Base-by-base conservation (phyloP, 306 rosid genomes). In the Dalbergia oliveri region DNA sequence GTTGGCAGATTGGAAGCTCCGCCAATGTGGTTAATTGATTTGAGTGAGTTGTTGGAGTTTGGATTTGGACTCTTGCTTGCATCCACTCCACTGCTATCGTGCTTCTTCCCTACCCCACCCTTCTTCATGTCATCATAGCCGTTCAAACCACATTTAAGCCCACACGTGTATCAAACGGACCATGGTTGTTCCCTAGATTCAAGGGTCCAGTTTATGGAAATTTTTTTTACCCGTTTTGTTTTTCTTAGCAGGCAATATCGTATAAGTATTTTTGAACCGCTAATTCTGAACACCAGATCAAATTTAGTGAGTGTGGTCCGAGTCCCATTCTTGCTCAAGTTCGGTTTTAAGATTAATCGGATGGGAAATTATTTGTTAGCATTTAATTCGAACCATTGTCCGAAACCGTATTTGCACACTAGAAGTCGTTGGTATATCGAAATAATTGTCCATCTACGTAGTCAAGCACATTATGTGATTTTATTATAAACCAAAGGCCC, bases 1-100 rank as follows among this genome's bases (percentile, higher is more conserved):
- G n/a, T 21, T 54, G 33, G 13, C 11, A 8, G 63, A 57, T 57
- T 57, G 66, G 11, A 60, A 60, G 39, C 66, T 60, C 66, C 66
- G 66, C 66, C 66, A 4, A 60, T 23, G 37, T 26, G 66, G 66
- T 26, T 60, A 26, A 26, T 26, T 26, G 31, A 26, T 26, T 26
- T 2, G 31, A 26, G 31, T 35, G n/a, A 60, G 65, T 60, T 59
- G 35, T 23, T 60, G 66, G 64, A 9, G 64, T 11, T 58, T 11
- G 34, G 33, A 21, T 21, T 60, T 60, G 39, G n/a, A 60, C 66
- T 60, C 11, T 10, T 23, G 65, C 21, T 50, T 18, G 19, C 23
- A 21, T 21, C 23, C 23, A 21, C n/a, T 18, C 9, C 60, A 6
- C 23, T 60, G n/a, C 23, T 23, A 3, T 60, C 11, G 15, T 11